Conservation (phyloP, 108 stramenopile species). For the Ochromonas danica region DNA sequence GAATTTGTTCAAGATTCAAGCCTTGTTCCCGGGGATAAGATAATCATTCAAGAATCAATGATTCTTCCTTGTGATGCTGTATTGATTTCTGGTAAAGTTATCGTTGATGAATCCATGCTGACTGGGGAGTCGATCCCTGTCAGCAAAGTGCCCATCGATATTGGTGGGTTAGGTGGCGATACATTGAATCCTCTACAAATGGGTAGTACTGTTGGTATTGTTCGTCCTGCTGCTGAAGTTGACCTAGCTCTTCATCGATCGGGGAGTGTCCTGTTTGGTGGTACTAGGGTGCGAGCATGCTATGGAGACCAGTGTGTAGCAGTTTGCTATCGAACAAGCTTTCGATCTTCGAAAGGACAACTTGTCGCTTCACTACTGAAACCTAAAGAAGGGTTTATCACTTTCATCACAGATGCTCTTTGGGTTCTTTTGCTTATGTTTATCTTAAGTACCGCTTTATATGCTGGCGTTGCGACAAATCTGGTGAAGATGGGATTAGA, state of each 20-base stretch:
- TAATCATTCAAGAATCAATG: neutral
- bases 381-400: slow-evolving; percentile 19
- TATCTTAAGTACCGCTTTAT: neutral
- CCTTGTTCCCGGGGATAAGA: slow-evolving; percentile 1
- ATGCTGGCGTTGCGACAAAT: neutral
- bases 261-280: slow-evolving; percentile 6
- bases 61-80: slow-evolving; percentile 29
- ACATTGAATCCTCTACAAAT: neutral
- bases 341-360: slow-evolving; percentile 22
- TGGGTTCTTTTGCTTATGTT: slow-evolving; percentile 11
- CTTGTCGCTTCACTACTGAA: slow-evolving; percentile 7
- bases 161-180: neutral
- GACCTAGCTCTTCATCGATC: neutral
- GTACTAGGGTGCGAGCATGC: neutral
- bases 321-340: slow-evolving; percentile 21
- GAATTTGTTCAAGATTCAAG: neutral
- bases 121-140: slow-evolving; percentile 29
- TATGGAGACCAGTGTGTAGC: slow-evolving; percentile 18
- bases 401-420: slow-evolving; percentile 20
- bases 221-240: neutral
- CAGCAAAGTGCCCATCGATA: slow-evolving; percentile 15
- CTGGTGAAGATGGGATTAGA: neutral
- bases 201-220: neutral
- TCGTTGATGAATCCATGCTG: slow-evolving; percentile 34
- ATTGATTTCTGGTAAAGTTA: slow-evolving; percentile 23